Evolutionary conservation across 108 stramenopile species (phyloP).

Genomic region (Skeletonema marinoi): DNA sequence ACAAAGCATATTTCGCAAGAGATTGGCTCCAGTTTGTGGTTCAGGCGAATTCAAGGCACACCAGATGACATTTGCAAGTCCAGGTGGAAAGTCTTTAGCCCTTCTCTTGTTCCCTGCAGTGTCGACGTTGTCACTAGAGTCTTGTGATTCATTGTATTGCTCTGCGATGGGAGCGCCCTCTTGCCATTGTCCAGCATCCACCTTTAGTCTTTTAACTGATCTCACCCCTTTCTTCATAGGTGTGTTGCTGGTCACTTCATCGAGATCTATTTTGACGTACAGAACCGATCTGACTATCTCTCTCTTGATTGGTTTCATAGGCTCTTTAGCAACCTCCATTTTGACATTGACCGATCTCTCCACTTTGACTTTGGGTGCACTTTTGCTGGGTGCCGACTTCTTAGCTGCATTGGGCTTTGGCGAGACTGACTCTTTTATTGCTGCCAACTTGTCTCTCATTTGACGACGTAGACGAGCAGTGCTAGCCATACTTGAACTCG

Average conservation of each 20-base stretch:
- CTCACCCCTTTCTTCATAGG: neutral
- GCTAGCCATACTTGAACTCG: slow-evolving; percentile 7
- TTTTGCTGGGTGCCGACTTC: neutral
- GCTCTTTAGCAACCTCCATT: neutral
- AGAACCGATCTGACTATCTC: neutral
- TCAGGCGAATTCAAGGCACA: slow-evolving; percentile 52
- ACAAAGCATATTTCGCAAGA: slow-evolving; percentile 28
- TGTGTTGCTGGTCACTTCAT: neutral
- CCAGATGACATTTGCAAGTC: slow-evolving; percentile 44
- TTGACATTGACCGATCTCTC: neutral
- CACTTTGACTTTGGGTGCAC: neutral
- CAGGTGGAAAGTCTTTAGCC: slow-evolving; percentile 34
- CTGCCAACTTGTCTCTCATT: slow-evolving; percentile 8
- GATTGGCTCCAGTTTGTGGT: slow-evolving; percentile 32
- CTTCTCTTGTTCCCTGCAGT: slow-evolving; percentile 16
- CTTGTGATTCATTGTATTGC: neutral
- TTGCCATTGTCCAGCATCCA: neutral
- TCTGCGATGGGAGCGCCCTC: neutral
- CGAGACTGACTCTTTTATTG: neutral
- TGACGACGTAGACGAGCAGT: slow-evolving; percentile 17
- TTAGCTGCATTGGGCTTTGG: neutral
- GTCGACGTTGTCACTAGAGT: neutral
- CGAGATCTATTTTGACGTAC: neutral
- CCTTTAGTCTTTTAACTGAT: neutral
- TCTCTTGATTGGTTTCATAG: neutral